Evolutionary conservation across 2,329 filamentous ascomycete species (phyloP), one percentile per base, ranked within the genome.

Genomic region (Penicillium sp.): DNA sequence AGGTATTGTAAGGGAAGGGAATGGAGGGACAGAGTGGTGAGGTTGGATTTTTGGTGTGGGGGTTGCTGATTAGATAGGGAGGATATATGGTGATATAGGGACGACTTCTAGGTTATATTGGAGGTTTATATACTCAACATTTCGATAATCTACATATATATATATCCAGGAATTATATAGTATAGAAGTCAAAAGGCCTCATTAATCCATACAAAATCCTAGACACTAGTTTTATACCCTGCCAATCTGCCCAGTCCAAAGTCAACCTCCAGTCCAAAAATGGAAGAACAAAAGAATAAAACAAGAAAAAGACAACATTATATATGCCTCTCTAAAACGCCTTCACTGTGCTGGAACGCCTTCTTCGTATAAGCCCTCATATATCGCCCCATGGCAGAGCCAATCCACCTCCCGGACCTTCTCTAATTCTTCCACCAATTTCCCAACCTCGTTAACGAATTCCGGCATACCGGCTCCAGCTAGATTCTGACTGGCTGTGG

Each of bases 391-490:
- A 65, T 83, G 80, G 37, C 73, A 73, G 55, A 74, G 74, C 67
- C 78, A 76, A 60, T 84, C 80, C 5, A 83, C 79, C 53, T 77
- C 75, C 35, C 77, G 73, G 5, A 84, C 69, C 57, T 76, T 75
- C 54, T 76, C 73, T 48, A 84, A 60, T 53, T 75, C 70, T 26
- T 83, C 79, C 15, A 82, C 80, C 41, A 84, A 70, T 37, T 76
- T 75, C 2, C 77, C 76, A 19, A 84, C 78, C 51, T 81, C 77
- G 22, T 65, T 72, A 9, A 81, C 75, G 58, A 83, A 83, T 57
- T 84, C 81, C 0, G 79, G 76, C 65, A 84, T 75, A 4, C 81
- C 81, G 13, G 76, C 78, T 1, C 74, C 73, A 6, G 80, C 79
- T 37, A 84, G 68, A 8, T 75, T 75, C 53, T 83, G 79, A 12